Evolutionary conservation across 495 filamentous ascomycete genomes (phyloP), one percentile per base, ranked within the genome.

Genomic region (Neurospora sp.): DNA sequence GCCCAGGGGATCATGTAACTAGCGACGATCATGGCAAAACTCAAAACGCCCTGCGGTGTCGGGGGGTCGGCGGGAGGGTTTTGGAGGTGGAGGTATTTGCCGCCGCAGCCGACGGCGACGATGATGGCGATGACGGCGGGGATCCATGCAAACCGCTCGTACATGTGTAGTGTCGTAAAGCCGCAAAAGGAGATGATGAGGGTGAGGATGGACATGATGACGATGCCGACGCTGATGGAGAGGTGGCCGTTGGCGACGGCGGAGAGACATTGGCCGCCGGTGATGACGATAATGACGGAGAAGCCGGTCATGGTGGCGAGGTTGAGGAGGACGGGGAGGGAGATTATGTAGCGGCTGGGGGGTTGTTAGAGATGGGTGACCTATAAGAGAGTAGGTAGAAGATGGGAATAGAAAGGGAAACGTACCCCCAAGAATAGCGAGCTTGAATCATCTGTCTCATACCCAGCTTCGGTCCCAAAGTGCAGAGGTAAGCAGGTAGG

Each of bases 91-190:
- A 85, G 80, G 43, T 76, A 73, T 5, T 77, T 78, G 17, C 83
- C 83, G 45, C 82, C 78, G 40, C 42, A 70, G 62, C 78, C 78
- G 69, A 75, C 77, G 31, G 78, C 78, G 31, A 79, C 77, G 37
- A 77, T 76, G 43, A 89, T 83, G 15, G 88, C 84, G 34, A 89
- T 82, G 38, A 88, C 73, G 28, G 84, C 84, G 13, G 84, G 82
- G 76, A 88, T 85, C 89, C 89, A 91, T 19, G 89, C 87, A 71
- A 84, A 91, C 59, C 87, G 85, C 81, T 90, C 89, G 73, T 88
- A 91, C 13, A 84, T 74, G 76, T 91, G 85, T 39, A 92, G 84
- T 1, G 86, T 82, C 4, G 82, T 82, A 71, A 88, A 86, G 34
- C 90, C 90, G 77, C 89, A 86, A 76, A 90, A 88, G 13, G 86